Conservation (phyloP, 179 eudicot species). For the Carnegiea gigantea region DNA sequence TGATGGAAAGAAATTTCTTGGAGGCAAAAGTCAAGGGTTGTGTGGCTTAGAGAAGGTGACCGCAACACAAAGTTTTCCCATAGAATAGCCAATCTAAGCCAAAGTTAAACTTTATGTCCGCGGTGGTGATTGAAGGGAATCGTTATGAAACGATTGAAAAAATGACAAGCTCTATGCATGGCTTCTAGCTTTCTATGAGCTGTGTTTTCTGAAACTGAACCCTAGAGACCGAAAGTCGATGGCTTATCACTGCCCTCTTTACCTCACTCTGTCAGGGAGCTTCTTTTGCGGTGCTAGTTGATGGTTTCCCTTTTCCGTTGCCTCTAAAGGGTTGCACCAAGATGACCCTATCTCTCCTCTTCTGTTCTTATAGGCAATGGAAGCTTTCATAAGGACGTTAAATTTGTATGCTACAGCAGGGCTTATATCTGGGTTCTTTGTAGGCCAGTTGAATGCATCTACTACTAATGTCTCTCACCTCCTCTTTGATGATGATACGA, state of each 20-base stretch:
- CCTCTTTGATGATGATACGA: too few species aligned
- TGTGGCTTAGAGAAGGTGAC: not conserved
- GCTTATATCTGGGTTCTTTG: too few species aligned
- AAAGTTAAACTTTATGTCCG: not conserved
- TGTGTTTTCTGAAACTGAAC: not conserved
- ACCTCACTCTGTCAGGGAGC: too few species aligned
- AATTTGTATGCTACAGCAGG: too few species aligned
- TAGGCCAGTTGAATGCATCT: too few species aligned
- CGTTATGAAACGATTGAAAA: not conserved
- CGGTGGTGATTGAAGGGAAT: not conserved
- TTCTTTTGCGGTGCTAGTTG: too few species aligned
- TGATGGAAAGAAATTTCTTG: not conserved
- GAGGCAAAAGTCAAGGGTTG: not conserved
- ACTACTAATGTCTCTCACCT: too few species aligned
- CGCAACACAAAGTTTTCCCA: not conserved
- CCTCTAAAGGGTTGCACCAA: too few species aligned
- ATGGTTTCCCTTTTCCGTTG: too few species aligned
- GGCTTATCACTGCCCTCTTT: not conserved
- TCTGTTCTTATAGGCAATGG: too few species aligned
- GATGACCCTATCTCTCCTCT: too few species aligned
- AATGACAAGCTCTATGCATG: not conserved
- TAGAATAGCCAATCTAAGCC: not conserved
- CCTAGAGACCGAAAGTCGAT: not conserved
- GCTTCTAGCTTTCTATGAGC: not conserved
- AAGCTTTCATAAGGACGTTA: too few species aligned